A percentile compares a stretch with the other conserved stretches of the same genome.
These are phyloP conservation scores for Pogostemon cablin DNA, from an alignment of 257 asterid species.

Conservation along the genomic window DNA sequence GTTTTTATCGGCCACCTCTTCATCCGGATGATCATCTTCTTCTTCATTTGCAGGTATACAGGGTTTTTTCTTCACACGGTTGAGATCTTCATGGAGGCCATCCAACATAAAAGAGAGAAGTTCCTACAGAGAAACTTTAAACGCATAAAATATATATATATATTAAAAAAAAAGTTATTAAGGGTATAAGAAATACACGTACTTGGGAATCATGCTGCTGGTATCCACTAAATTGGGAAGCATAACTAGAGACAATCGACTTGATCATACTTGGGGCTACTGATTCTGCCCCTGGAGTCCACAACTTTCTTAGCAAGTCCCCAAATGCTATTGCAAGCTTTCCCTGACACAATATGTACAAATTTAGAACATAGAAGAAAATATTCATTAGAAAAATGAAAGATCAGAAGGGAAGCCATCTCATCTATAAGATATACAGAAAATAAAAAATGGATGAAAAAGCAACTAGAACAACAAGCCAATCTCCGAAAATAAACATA, in stretches of 20 bases:
- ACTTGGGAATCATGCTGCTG: constrained; percentile 82
- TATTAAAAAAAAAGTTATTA: constrained; percentile 17
- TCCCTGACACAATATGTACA: constrained; percentile 51
- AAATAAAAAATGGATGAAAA: background rate
- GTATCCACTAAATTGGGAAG: constrained; percentile 69
- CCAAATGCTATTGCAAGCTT: constrained; percentile 76
- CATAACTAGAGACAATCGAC: constrained; percentile 58
- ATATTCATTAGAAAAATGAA: background rate
- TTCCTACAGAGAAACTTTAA: constrained; percentile 49
- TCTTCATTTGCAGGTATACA: constrained; percentile 52
- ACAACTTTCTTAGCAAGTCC: constrained; percentile 63
- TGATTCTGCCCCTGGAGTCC: constrained; percentile 62
- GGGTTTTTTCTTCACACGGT: constrained; percentile 72
- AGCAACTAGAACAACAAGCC: constrained; percentile 1
- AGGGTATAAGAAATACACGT: constrained; percentile 30
- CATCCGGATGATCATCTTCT: constrained; percentile 56
- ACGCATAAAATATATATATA: constrained; percentile 10
- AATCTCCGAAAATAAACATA: constrained; percentile 2
- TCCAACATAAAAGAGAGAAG: constrained; percentile 72
- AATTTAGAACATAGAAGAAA: constrained; percentile 21
- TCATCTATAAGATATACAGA: constrained; percentile 5
- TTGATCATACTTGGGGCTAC: constrained; percentile 59
- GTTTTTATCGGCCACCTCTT: constrained; percentile 69
- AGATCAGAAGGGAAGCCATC: constrained; percentile 10
- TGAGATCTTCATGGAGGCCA: constrained; percentile 84